Percentiles rank a stretch among this genome's conserved stretches.
Evolutionary conservation across 2,329 filamentous ascomycete species (phyloP).

Genomic region (Pyricularia grisea): DNA sequence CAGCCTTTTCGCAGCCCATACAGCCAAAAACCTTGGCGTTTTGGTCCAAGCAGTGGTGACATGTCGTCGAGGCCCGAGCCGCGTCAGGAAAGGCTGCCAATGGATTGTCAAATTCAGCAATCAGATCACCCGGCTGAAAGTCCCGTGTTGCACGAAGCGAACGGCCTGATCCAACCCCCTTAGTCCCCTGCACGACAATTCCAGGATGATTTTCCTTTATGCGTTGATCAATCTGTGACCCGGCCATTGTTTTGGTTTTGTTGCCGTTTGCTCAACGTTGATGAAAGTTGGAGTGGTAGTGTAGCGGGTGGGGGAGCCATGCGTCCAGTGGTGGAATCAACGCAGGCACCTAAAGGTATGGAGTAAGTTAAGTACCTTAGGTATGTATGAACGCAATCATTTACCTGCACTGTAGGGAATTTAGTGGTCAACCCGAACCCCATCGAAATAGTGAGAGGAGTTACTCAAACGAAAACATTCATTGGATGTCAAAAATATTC

Average conservation of each 20-base stretch:
- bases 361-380: too few species aligned
- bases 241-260: neutral
- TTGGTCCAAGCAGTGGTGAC: slow-evolving; percentile 37
- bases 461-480: neutral
- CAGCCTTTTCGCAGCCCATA: slow-evolving; percentile 37
- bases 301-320: neutral
- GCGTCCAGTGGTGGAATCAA: neutral
- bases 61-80: slow-evolving; percentile 29
- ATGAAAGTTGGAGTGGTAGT: neutral
- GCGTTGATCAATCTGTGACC: neutral
- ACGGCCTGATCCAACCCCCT: slow-evolving; percentile 18
- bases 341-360: neutral
- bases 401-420: neutral
- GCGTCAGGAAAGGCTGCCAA: slow-evolving; percentile 38
- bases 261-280: neutral
- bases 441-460: neutral
- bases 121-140: slow-evolving; percentile 33
- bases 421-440: neutral
- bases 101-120: slow-evolving; percentile 33
- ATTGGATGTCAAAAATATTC: neutral
- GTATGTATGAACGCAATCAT: neutral
- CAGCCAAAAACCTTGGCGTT: slow-evolving; percentile 27
- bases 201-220: slow-evolving; percentile 1
- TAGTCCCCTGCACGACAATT: neutral
- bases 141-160: slow-evolving; percentile 31